phyloP scores from a whole-genome alignment of 192 early-diverging fungal genomes.

The Cetraspora pellucida region DNA sequence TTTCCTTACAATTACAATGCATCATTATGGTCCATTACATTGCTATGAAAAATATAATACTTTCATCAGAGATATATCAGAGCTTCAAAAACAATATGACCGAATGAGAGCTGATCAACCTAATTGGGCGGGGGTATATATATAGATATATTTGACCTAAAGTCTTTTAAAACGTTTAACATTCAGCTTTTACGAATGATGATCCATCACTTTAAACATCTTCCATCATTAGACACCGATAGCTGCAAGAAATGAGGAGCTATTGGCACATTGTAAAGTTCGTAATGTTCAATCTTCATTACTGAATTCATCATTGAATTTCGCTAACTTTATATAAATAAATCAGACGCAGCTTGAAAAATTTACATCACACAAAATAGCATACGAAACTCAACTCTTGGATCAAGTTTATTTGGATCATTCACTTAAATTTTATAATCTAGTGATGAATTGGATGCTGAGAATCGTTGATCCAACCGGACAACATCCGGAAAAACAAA shows the following conservation, averaged over 20 bases:
- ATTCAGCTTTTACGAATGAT: not conserved
- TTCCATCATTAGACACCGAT: conserved; percentile 26
- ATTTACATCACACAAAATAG: conserved; percentile 65
- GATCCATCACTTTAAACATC: not conserved
- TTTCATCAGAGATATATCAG: conserved; percentile 67
- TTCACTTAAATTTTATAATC: conserved; percentile 78
- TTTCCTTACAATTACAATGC: conserved; percentile 71
- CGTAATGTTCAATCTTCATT: not conserved
- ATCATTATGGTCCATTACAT: conserved; percentile 82
- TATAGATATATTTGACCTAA: conserved; percentile 31
- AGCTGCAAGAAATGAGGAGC: conserved; percentile 41
- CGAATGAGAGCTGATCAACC: conserved; percentile 63
- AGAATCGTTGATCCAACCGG: conserved; percentile 65
- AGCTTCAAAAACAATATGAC: conserved; percentile 69
- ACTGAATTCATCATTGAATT: not conserved
- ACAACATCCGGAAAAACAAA: conserved; percentile 47
- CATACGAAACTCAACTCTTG: conserved; percentile 75
- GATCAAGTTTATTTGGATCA: conserved; percentile 70
- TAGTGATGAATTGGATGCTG: conserved; percentile 89
- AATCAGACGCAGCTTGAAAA: conserved; percentile 65
- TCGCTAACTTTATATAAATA: not conserved
- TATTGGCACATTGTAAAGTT: conserved; percentile 47
- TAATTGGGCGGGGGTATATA: conserved; percentile 33
- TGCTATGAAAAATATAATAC: conserved; percentile 69
- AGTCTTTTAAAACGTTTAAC: not conserved